Evolutionary conservation across 1,284 basidiomycete species (phyloP).

Genomic region (Moesziomyces sp.): DNA sequence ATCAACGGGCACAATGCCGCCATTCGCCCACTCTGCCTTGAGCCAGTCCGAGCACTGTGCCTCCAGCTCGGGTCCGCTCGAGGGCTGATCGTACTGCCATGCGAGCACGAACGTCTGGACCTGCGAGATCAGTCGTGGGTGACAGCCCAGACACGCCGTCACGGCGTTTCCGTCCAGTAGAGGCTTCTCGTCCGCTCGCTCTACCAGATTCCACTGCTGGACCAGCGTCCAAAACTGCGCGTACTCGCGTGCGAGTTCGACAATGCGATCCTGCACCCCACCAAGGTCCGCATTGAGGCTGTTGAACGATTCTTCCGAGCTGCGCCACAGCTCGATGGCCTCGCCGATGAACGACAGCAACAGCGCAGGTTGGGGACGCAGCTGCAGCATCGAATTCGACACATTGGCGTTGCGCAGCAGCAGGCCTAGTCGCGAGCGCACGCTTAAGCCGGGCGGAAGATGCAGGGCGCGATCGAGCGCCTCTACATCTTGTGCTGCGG

Average conservation of each 20-base stretch:
- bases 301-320: background rate
- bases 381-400: slow-evolving; percentile 23
- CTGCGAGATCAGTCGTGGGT: slow-evolving; percentile 46
- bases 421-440: slow-evolving; percentile 38
- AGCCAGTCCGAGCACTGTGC: slow-evolving; percentile 50
- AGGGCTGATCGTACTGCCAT: slow-evolving; percentile 53
- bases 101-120: slow-evolving; percentile 55
- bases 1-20: slow-evolving; percentile 51
- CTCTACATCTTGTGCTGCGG: slow-evolving; percentile 5
- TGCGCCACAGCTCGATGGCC: slow-evolving; percentile 21
- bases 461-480: slow-evolving; percentile 21
- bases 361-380: slow-evolving; percentile 37
- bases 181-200: slow-evolving; percentile 43
- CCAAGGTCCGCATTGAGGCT: slow-evolving; percentile 18
- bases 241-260: slow-evolving; percentile 26
- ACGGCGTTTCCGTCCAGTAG: slow-evolving; percentile 59
- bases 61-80: background rate
- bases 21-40: slow-evolving; percentile 50
- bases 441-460: slow-evolving; percentile 29
- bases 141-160: slow-evolving; percentile 36
- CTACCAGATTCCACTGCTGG: slow-evolving; percentile 22
- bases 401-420: slow-evolving; percentile 46
- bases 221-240: slow-evolving; percentile 45
- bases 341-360: slow-evolving; percentile 51
- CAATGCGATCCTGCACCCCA: slow-evolving; percentile 9